Conservation (phyloP, 2,329 filamentous ascomycete species). For the Aspergillus novoparasiticus region DNA sequence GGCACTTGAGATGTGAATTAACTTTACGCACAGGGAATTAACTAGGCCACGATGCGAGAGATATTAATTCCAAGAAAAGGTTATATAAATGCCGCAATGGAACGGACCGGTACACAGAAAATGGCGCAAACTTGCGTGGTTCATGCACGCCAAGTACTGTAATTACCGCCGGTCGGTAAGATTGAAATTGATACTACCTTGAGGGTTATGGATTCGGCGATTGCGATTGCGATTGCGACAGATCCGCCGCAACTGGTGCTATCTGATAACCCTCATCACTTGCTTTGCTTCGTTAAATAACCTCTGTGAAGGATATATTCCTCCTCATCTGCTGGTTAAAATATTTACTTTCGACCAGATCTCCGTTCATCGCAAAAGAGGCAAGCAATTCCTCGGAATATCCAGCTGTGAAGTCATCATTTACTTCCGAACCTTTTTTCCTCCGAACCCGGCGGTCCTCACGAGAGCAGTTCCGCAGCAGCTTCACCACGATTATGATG, state of each 20-base stretch:
- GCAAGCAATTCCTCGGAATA: neutral
- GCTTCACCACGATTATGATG: constrained; percentile 25
- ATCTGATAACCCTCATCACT: neutral
- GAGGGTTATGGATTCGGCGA: neutral
- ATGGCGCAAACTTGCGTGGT: neutral
- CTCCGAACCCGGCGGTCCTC: constrained; percentile 40
- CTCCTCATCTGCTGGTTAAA: neutral
- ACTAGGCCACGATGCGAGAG: no score
- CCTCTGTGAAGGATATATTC: neutral
- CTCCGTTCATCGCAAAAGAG: neutral
- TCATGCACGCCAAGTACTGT: neutral
- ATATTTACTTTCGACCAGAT: neutral
- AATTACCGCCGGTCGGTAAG: neutral
- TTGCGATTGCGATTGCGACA: constrained; percentile 25
- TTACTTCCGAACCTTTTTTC: constrained; percentile 24
- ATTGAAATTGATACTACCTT: neutral
- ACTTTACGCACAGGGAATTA: no score
- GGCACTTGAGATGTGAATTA: neutral
- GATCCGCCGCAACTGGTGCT: constrained; percentile 13
- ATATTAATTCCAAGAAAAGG: no score
- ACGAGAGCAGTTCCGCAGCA: constrained; percentile 22
- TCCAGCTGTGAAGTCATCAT: constrained; percentile 11
- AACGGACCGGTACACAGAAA: neutral
- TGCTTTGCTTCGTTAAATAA: neutral
- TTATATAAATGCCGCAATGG: neutral